A percentile compares a stretch with the other conserved stretches of the same genome.
These are phyloP conservation scores for Akanthomyces uredinophilus DNA, from an alignment of 2,329 filamentous ascomycete species.

Conservation along the genomic window DNA sequence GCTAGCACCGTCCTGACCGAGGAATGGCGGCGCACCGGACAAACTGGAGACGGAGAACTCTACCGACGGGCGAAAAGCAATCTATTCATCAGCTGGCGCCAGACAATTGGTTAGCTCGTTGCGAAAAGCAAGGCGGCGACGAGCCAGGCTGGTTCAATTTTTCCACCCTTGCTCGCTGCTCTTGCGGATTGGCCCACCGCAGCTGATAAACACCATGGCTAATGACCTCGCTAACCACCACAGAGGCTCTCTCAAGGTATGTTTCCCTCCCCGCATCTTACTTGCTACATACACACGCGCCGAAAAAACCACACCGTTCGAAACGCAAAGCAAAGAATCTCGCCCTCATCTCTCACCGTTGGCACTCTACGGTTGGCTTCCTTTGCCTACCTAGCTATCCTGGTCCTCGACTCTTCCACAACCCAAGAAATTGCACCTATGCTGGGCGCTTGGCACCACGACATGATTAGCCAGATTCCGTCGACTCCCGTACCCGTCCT, in stretches of 20 bases:
- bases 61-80: too few species aligned
- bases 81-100: too few species aligned
- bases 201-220: too few species aligned
- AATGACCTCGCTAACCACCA: neutral
- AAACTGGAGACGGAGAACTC: neutral
- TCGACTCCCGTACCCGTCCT: slow-evolving; percentile 4
- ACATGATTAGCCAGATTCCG: slow-evolving; percentile 11
- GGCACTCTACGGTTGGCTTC: neutral
- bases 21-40: neutral
- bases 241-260: neutral
- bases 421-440: slow-evolving; percentile 1
- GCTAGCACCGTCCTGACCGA: neutral
- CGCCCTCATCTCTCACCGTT: neutral
- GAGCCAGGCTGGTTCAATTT: too few species aligned
- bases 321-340: neutral
- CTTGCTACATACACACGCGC: neutral
- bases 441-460: slow-evolving; percentile 2
- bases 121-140: too few species aligned
- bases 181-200: too few species aligned
- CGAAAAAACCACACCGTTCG: too few species aligned
- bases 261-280: neutral
- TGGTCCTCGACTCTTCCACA: neutral
- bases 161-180: too few species aligned
- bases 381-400: neutral
- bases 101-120: neutral